A percentile compares a stretch with the other conserved stretches of the same genome.
Evolutionary conservation across 169 alveolate species (phyloP).

Genomic region (Besnoitia besnoiti): DNA sequence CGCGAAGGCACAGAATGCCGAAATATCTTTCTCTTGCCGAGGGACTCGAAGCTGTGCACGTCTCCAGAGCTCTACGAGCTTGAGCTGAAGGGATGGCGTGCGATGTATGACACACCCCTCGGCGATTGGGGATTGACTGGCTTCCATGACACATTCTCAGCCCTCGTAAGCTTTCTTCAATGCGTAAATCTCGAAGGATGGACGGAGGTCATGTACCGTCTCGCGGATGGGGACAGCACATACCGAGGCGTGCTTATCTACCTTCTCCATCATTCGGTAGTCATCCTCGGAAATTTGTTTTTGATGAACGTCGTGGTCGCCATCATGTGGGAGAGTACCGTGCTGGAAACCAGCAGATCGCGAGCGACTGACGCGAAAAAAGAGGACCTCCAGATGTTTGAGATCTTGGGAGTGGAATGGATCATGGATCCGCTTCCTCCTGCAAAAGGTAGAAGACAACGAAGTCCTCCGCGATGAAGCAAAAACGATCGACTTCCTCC

Average conservation of each 20-base stretch:
- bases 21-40: conserved; percentile 40
- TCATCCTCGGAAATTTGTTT: conserved; percentile 58
- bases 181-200: conserved; percentile 68
- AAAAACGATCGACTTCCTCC: not conserved
- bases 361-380: not conserved
- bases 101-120: conserved; percentile 21
- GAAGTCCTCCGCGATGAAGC: not conserved
- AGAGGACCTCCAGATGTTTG: conserved; percentile 31
- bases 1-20: conserved; percentile 65
- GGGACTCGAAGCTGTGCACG: conserved; percentile 45
- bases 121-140: conserved; percentile 62
- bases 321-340: conserved; percentile 59
- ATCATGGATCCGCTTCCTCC: conserved; percentile 22
- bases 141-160: conserved; percentile 40
- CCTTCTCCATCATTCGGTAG: conserved; percentile 40
- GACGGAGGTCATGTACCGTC: conserved; percentile 61
- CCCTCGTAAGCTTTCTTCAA: conserved; percentile 54
- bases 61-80: conserved; percentile 46
- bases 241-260: conserved; percentile 46
- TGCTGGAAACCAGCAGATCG: not conserved
- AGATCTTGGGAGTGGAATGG: conserved; percentile 58
- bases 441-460: not conserved
- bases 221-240: conserved; percentile 52
- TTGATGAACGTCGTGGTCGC: conserved; percentile 65
- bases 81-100: conserved; percentile 51